Conservation (phyloP, 2,329 filamentous ascomycete species). For the Trichoderma lentiforme region DNA sequence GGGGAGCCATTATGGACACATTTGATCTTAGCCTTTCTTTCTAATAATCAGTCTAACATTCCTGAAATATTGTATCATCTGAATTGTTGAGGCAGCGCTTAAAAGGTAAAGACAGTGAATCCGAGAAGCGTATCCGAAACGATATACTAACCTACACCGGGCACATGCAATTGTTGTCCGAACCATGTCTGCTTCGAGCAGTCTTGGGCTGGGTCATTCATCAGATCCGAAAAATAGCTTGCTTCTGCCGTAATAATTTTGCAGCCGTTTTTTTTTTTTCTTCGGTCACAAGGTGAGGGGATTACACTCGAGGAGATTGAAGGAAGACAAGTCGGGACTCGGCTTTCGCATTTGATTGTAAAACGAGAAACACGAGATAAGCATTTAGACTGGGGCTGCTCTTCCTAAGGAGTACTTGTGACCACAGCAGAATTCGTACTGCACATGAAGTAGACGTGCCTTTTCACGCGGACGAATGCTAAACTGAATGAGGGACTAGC, state of each 20-base stretch:
- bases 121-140: background rate
- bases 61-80: background rate
- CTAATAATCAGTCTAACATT: background rate
- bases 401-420: background rate
- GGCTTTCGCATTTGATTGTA: background rate
- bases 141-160: background rate
- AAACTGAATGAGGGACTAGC: background rate
- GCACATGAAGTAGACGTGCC: background rate
- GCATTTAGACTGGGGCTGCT: background rate
- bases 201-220: background rate
- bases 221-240: background rate
- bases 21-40: background rate
- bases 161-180: background rate
- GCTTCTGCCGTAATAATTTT: background rate
- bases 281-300: background rate
- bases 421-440: background rate
- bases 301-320: background rate
- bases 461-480: background rate
- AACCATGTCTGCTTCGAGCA: background rate
- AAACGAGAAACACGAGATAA: background rate
- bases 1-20: background rate
- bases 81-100: background rate
- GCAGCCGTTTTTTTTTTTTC: background rate
- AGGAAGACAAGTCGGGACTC: background rate
- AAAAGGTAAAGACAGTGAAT: background rate